Conservation (phyloP, 176 grass and related monocot species). For the Oryza officinalis region DNA sequence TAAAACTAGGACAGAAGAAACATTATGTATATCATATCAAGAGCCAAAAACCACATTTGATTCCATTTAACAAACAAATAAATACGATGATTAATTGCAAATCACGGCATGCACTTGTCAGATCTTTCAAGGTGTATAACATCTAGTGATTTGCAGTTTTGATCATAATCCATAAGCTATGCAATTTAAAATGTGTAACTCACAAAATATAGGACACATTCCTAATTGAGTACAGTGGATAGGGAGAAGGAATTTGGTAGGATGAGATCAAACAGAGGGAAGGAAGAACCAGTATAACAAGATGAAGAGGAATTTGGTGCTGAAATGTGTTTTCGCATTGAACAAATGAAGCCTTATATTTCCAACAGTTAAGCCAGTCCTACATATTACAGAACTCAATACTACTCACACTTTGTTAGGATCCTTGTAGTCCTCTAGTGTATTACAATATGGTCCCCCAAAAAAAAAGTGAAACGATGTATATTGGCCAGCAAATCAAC, state of each 20-base stretch:
- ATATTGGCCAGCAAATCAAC: background rate
- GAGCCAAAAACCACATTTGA: background rate
- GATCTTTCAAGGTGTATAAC: background rate
- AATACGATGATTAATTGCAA: background rate
- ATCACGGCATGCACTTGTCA: background rate
- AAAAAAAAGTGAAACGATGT: background rate
- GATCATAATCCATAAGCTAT: background rate
- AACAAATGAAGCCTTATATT: background rate
- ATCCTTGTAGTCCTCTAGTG: background rate
- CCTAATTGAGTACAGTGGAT: background rate
- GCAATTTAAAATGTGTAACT: background rate
- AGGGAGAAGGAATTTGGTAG: background rate
- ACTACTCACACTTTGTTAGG: background rate
- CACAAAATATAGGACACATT: background rate
- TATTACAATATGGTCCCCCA: background rate
- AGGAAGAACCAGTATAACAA: background rate
- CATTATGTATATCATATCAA: conserved; percentile 4
- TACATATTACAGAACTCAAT: background rate
- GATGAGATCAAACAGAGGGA: background rate
- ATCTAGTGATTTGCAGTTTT: background rate
- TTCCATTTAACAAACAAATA: background rate
- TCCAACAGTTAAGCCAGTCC: background rate
- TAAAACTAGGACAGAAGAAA: background rate
- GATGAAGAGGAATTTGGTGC: background rate
- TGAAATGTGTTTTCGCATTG: background rate